Evolutionary conservation across 495 filamentous ascomycete genomes (phyloP).

Genomic region (Viridothelium virens): DNA sequence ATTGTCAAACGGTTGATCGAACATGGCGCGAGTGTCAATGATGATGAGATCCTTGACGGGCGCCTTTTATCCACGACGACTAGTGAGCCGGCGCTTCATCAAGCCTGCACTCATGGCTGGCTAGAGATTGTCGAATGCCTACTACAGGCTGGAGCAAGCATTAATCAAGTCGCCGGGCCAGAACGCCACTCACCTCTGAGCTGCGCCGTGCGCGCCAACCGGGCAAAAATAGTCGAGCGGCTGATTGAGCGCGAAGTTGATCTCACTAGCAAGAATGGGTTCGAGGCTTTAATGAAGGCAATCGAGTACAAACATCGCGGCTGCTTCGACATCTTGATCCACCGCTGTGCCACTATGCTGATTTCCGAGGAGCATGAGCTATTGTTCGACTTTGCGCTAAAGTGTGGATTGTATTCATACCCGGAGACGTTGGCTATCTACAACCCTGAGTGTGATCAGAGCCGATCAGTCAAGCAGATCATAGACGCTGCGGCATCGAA

Average conservation of each 20-base stretch:
- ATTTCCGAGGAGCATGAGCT: background rate
- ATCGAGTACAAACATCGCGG: background rate
- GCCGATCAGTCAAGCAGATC: background rate
- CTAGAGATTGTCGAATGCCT: background rate
- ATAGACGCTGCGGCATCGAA: background rate
- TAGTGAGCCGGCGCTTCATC: background rate
- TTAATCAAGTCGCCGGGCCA: background rate
- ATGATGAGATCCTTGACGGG: background rate
- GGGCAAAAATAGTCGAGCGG: background rate
- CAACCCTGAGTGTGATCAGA: background rate
- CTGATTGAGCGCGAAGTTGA: background rate
- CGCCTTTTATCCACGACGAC: background rate
- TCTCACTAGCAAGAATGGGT: background rate
- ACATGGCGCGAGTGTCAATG: background rate
- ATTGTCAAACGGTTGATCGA: background rate
- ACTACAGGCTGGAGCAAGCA: background rate
- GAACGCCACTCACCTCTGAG: background rate
- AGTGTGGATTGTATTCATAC: background rate
- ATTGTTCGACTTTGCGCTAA: background rate
- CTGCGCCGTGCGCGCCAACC: background rate
- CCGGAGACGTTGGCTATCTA: background rate
- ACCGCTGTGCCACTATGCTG: background rate
- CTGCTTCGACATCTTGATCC: background rate
- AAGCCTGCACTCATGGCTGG: background rate
- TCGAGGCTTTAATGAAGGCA: background rate